These are phyloP conservation scores for Xenoacremonium recifei DNA, from an alignment of 2,329 filamentous ascomycete species.

Conservation along the genomic window DNA sequence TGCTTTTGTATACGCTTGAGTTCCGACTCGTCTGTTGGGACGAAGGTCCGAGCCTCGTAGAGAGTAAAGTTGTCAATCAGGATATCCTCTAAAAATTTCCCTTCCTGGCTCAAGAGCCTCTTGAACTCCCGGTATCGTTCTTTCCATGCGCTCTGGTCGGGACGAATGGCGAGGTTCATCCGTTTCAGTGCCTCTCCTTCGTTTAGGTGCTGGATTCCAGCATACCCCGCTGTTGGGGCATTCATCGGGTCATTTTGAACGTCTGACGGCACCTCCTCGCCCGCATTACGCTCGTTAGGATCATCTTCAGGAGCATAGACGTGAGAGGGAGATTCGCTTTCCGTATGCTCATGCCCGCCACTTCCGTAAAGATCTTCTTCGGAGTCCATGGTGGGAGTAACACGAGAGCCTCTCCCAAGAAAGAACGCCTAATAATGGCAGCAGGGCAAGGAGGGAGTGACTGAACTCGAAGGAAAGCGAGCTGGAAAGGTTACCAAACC, in stretches of 20 bases:
- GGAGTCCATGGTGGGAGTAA: no score
- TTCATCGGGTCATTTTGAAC: no score
- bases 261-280: no score
- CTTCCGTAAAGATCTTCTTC: no score
- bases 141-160: constrained; percentile 21
- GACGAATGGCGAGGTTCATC: constrained; percentile 20
- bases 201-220: constrained; percentile 1
- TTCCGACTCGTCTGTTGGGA: constrained; percentile 24
- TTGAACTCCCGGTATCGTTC: constrained; percentile 30
- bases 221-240: no score
- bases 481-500: background rate
- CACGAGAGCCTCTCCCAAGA: no score
- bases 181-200: constrained; percentile 7
- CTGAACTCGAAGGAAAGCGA: background rate
- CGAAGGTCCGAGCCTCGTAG: constrained; percentile 33
- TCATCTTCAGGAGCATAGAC: no score
- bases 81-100: constrained; percentile 28
- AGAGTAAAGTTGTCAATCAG: constrained; percentile 32
- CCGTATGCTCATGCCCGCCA: no score
- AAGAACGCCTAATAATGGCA: no score
- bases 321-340: no score
- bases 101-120: constrained; percentile 19
- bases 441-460: constrained; percentile 5
- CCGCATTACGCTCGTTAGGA: no score
- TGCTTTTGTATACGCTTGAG: constrained; percentile 31